A percentile compares a stretch with the other conserved stretches of the same genome.
Conservation (phyloP, 108 stramenopile species). For the Pseudonitzschia multistriata region DNA sequence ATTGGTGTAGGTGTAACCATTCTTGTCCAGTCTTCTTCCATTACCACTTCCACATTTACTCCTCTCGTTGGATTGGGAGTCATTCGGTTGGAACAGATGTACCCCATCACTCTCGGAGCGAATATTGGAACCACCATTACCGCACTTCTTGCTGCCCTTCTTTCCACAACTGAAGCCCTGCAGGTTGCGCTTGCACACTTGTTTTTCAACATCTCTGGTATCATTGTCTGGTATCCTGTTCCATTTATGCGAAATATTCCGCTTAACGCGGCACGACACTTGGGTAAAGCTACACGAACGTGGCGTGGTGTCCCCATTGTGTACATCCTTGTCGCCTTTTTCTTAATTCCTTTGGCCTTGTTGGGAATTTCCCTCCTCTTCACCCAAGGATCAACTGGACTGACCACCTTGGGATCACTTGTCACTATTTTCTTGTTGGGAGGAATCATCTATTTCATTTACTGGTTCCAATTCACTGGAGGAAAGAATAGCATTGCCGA, state of each 20-base stretch:
- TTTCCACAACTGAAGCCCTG: constrained; percentile 44
- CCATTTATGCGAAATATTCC: constrained; percentile 76
- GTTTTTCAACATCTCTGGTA: constrained; percentile 83
- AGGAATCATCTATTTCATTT: constrained; percentile 31
- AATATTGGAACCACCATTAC: constrained; percentile 88
- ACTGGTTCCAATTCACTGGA: constrained; percentile 51
- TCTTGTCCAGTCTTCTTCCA: constrained; percentile 79
- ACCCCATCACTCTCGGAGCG: constrained; percentile 83
- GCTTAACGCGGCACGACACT: constrained; percentile 49
- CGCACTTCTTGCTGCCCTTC: constrained; percentile 58
- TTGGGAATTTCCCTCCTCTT: constrained; percentile 62
- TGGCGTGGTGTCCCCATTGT: constrained; percentile 60
- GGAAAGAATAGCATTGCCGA: constrained; percentile 33
- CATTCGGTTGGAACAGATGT: constrained; percentile 75
- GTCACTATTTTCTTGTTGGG: constrained; percentile 45
- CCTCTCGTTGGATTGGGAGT: constrained; percentile 81
- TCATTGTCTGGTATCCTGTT: constrained; percentile 82
- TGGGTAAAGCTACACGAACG: constrained; percentile 61
- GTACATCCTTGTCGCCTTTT: constrained; percentile 72
- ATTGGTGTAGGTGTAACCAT: constrained; percentile 81
- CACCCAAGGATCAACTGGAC: constrained; percentile 51
- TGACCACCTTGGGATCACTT: constrained; percentile 64
- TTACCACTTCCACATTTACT: constrained; percentile 81
- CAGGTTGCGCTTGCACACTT: constrained; percentile 80
- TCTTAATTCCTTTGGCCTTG: constrained; percentile 56